Conservation (phyloP, 2,329 filamentous ascomycete genomes). For the Diaporthe sp. region DNA sequence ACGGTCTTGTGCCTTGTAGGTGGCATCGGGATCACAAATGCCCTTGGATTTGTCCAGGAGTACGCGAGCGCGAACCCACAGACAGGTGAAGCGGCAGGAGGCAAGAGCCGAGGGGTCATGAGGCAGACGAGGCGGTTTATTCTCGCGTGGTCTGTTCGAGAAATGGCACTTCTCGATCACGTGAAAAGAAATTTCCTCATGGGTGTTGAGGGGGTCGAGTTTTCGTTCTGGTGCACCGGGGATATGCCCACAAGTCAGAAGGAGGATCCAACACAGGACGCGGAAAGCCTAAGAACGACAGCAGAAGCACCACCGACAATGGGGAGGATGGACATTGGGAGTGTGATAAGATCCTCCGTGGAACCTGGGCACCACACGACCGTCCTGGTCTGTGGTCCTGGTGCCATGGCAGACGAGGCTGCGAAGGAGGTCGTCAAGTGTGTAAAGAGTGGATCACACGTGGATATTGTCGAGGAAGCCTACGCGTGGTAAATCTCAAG, state of each 20-base stretch:
- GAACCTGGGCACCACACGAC: conserved; percentile 42
- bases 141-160: conserved; percentile 14
- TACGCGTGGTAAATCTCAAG: conserved; percentile 44
- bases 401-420: conserved; percentile 48
- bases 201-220: conserved; percentile 2
- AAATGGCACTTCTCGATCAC: conserved; percentile 11
- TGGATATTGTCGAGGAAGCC: conserved; percentile 46
- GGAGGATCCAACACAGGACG: not conserved
- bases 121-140: conserved; percentile 8
- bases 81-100: not conserved
- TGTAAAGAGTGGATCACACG: conserved; percentile 43
- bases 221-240: conserved; percentile 8
- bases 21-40: conserved; percentile 12
- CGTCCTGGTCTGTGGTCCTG: conserved; percentile 47
- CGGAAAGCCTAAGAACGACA: not conserved
- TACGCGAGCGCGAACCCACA: not conserved
- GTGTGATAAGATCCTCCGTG: conserved; percentile 14
- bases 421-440: conserved; percentile 44
- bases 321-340: conserved; percentile 7
- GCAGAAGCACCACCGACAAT: not conserved
- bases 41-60: conserved; percentile 3
- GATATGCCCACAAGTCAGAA: not conserved
- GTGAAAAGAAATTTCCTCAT: not conserved
- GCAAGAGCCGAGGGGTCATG: not conserved
- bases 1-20: not conserved